A percentile compares a stretch with the other conserved stretches of the same genome.
Evolutionary conservation across 108 stramenopile genomes (phyloP).

Genomic region (Fragilaria crotonensis): DNA sequence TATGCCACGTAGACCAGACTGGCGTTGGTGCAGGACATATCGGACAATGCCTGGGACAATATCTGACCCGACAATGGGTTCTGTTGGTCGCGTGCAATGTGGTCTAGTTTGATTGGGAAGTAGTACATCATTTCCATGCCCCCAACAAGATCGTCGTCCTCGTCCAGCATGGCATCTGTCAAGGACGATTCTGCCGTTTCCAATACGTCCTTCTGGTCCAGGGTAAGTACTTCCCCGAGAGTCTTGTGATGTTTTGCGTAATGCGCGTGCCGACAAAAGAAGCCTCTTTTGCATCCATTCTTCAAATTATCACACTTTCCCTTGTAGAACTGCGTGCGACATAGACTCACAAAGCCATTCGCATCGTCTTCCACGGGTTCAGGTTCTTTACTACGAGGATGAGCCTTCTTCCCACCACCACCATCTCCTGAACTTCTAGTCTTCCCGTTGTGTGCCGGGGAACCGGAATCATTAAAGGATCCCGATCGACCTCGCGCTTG

Average conservation of each 20-base stretch:
- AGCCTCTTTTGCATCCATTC: neutral
- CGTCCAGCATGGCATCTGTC: neutral
- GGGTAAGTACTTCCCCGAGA: constrained; percentile 5
- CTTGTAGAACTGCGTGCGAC: constrained; percentile 1
- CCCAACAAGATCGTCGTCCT: constrained; percentile 1
- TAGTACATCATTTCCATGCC: constrained; percentile 40
- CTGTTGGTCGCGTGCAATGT: constrained; percentile 1
- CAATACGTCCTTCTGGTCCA: constrained; percentile 4
- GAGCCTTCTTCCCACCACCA: neutral
- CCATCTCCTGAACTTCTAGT: neutral
- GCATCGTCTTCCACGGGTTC: neutral
- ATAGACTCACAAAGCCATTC: neutral
- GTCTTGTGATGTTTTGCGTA: constrained; percentile 6
- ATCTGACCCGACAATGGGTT: constrained; percentile 4
- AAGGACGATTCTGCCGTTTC: constrained; percentile 1
- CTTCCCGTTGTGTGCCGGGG: neutral
- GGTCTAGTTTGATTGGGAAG: neutral
- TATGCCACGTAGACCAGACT: constrained; percentile 38
- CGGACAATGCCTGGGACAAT: constrained; percentile 13
- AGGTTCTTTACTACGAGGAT: constrained; percentile 6
- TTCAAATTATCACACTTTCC: constrained; percentile 1
- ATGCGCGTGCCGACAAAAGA: constrained; percentile 10
- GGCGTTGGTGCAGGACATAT: constrained; percentile 10
- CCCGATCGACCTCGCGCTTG: constrained; percentile 8
- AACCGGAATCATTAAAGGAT: neutral